These are phyloP conservation scores for Saccharomycopsis fibuligera DNA, from an alignment of 805 yeast species.

Conservation along the genomic window DNA sequence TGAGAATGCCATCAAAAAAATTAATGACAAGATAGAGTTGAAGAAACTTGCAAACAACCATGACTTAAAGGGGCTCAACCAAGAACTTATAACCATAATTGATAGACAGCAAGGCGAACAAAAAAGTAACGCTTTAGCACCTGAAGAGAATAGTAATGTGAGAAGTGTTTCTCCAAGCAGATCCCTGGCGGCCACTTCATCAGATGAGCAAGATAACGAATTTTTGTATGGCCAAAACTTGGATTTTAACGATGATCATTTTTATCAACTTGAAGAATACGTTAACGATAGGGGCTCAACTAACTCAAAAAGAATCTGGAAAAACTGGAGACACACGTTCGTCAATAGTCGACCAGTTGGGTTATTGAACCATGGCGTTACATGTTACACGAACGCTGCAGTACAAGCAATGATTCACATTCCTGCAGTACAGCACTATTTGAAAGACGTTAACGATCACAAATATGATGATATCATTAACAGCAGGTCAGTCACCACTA, in stretches of 20 bases:
- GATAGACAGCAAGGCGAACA: not conserved
- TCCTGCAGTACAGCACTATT: constrained; percentile 84
- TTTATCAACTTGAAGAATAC: constrained; percentile 54
- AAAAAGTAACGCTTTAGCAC: not conserved
- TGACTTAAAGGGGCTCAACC: constrained; percentile 50
- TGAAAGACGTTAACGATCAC: constrained; percentile 52
- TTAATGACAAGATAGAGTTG: constrained; percentile 39
- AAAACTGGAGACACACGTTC: constrained; percentile 61
- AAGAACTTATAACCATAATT: not conserved
- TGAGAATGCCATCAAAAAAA: constrained; percentile 5
- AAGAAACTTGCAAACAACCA: constrained; percentile 62
- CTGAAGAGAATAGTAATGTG: not conserved
- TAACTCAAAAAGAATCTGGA: constrained; percentile 48
- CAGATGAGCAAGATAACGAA: constrained; percentile 11
- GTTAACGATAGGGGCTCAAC: constrained; percentile 59
- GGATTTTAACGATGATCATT: constrained; percentile 30
- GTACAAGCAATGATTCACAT: constrained; percentile 85
- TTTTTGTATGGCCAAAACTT: constrained; percentile 20
- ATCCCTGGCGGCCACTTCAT: not conserved
- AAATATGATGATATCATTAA: constrained; percentile 42
- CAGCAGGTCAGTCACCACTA: constrained; percentile 55
- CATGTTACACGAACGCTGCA: constrained; percentile 95
- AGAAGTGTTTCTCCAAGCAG: constrained; percentile 5
- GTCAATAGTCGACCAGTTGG: constrained; percentile 53
- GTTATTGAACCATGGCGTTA: constrained; percentile 83